Evolutionary conservation across 1,139 yeast genomes (phyloP).

Genomic region (Saccharomyces hybrid): DNA sequence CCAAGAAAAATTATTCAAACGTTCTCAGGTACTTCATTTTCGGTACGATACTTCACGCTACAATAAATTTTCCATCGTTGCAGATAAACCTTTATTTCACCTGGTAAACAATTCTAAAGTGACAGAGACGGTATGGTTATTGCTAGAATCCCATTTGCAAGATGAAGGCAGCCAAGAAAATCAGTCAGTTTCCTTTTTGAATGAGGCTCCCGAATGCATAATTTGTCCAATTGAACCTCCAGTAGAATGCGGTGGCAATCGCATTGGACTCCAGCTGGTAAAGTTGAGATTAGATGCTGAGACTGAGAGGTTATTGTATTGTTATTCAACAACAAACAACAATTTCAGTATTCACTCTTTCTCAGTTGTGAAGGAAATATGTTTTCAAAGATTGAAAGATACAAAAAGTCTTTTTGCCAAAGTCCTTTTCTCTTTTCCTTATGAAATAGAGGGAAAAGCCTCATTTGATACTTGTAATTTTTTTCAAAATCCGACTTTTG

Average conservation of each 20-base stretch:
- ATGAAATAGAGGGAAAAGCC: neutral
- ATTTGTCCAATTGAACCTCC: constrained; percentile 5
- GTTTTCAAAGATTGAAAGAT: neutral
- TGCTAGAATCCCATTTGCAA: constrained; percentile 36
- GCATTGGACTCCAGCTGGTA: constrained; percentile 30
- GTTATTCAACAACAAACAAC: constrained; percentile 18
- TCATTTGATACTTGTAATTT: constrained; percentile 30
- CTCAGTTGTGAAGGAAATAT: neutral
- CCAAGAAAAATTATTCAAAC: constrained; percentile 33
- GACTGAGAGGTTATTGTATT: constrained; percentile 19
- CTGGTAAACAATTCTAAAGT: constrained; percentile 34
- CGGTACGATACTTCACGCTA: constrained; percentile 25
- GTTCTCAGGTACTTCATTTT: constrained; percentile 33
- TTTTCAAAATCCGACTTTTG: constrained; percentile 57
- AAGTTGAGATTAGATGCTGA: constrained; percentile 25
- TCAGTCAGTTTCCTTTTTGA: constrained; percentile 12
- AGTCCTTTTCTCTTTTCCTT: neutral
- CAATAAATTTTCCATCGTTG: constrained; percentile 19
- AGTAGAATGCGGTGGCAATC: constrained; percentile 22
- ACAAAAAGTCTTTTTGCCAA: neutral
- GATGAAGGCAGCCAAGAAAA: neutral
- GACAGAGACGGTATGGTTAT: constrained; percentile 40
- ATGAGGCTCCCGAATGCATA: constrained; percentile 19
- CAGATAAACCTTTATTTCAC: constrained; percentile 43
- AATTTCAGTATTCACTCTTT: neutral